phyloP scores from a whole-genome alignment of 2,329 filamentous ascomycete species.

The Alternaria tenuissima region DNA sequence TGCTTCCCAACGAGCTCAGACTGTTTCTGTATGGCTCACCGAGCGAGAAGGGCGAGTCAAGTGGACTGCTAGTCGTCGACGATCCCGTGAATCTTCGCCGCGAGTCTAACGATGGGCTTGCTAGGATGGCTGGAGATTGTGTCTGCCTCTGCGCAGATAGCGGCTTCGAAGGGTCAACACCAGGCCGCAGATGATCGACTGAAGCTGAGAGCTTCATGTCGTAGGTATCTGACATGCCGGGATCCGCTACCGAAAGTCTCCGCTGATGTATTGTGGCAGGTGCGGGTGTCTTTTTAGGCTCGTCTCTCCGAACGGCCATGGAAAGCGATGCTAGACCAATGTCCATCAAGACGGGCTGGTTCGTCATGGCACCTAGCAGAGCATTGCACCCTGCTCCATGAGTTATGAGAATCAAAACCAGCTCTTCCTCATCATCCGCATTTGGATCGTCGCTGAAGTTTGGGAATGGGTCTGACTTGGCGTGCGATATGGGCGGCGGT shows the following conservation, averaged over 20 bases:
- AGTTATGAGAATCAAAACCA: slow-evolving; percentile 86
- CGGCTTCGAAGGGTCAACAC: slow-evolving; percentile 52
- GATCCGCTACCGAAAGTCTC: slow-evolving; percentile 53
- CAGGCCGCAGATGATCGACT: slow-evolving; percentile 73
- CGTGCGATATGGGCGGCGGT: slow-evolving; percentile 26
- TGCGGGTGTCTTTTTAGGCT: slow-evolving; percentile 37
- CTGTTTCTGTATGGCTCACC: slow-evolving; percentile 42
- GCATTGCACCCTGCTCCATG: slow-evolving; percentile 97
- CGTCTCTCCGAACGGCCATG: slow-evolving; percentile 67
- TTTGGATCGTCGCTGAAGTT: slow-evolving; percentile 49
- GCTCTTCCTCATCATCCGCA: slow-evolving; percentile 65
- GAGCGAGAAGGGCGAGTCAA: slow-evolving; percentile 41
- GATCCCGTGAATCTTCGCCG: slow-evolving; percentile 35
- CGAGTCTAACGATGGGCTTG: slow-evolving; percentile 38
- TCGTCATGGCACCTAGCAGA: slow-evolving; percentile 87
- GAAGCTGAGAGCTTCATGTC: slow-evolving; percentile 79
- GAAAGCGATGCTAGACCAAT: slow-evolving; percentile 90
- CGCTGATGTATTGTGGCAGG: slow-evolving; percentile 38
- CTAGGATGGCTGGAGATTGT: slow-evolving; percentile 41
- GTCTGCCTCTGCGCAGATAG: slow-evolving; percentile 26
- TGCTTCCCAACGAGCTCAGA: slow-evolving; percentile 52
- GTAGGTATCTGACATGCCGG: slow-evolving; percentile 66
- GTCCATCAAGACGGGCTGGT: slow-evolving; percentile 89
- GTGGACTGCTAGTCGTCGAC: slow-evolving; percentile 33
- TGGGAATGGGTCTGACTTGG: slow-evolving; percentile 39